Percentiles rank a stretch among this genome's conserved stretches.
phyloP scores from a whole-genome alignment of 805 yeast genomes.

The Priceomyces fermenticarens region DNA sequence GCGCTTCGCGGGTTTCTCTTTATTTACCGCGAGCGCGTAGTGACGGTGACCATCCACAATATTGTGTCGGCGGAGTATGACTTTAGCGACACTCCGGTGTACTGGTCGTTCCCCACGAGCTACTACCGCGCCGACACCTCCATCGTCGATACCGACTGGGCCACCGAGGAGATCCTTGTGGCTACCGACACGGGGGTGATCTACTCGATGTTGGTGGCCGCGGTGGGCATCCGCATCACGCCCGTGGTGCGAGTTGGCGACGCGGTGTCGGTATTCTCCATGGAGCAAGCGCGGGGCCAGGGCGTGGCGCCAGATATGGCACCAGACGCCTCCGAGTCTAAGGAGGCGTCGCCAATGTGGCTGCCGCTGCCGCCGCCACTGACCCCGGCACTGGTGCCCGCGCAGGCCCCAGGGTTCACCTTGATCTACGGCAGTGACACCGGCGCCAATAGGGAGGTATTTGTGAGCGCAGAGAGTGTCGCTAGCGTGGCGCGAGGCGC shows the following conservation, averaged over 20 bases:
- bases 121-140: constrained; percentile 25
- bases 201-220: constrained; percentile 24
- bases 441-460: constrained; percentile 35
- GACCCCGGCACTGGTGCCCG: too few relatives aligned
- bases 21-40: constrained; percentile 30
- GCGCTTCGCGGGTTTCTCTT: constrained; percentile 36
- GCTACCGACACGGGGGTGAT: constrained; percentile 35
- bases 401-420: constrained; percentile 13
- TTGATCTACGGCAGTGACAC: constrained; percentile 40
- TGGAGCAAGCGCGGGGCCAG: constrained; percentile 13
- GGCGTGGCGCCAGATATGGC: too few relatives aligned
- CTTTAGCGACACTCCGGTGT: constrained; percentile 20
- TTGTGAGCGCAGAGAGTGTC: constrained; percentile 12
- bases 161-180: constrained; percentile 26
- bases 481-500: not conserved
- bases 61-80: constrained; percentile 46
- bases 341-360: too few relatives aligned
- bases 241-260: constrained; percentile 38
- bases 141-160: constrained; percentile 10
- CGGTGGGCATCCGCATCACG: constrained; percentile 13
- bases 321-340: too few relatives aligned
- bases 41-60: constrained; percentile 40
- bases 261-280: constrained; percentile 29
- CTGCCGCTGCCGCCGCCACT: too few relatives aligned
- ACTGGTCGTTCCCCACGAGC: constrained; percentile 40